Percentiles rank a stretch among this genome's conserved stretches.
Conservation (phyloP, 2,329 filamentous ascomycete species). For the Didymellaceae sp. region DNA sequence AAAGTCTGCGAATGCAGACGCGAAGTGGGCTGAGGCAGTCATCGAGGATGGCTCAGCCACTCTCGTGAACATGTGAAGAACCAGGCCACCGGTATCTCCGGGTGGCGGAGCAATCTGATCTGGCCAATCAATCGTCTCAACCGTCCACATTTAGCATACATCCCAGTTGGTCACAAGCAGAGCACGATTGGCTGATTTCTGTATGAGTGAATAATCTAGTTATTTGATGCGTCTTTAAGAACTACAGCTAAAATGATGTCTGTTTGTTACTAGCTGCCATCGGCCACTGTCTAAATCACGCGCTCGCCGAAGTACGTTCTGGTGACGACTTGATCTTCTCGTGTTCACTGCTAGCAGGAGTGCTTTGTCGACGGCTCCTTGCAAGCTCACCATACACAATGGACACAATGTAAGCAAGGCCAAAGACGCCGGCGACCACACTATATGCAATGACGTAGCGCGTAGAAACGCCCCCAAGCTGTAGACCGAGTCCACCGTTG, state of each 20-base stretch:
- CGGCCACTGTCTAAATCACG: background rate
- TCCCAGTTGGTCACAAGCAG: too few species aligned
- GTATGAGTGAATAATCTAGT: too few species aligned
- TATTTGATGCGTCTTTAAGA: background rate
- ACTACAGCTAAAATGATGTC: background rate
- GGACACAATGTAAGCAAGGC: conserved; percentile 15
- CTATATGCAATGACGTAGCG: conserved; percentile 52
- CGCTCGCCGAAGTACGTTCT: conserved; percentile 1
- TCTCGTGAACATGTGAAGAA: conserved; percentile 22
- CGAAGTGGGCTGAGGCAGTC: conserved; percentile 28
- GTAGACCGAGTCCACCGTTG: conserved; percentile 61
- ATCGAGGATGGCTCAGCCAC: conserved; percentile 31
- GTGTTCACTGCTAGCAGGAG: conserved; percentile 2
- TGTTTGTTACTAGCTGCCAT: background rate
- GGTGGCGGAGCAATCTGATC: conserved; percentile 27
- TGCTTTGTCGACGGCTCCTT: conserved; percentile 3
- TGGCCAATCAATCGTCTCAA: conserved; percentile 9
- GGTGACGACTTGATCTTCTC: conserved; percentile 10
- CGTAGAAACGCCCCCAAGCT: conserved; percentile 30
- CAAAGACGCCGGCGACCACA: conserved; percentile 56
- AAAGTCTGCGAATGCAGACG: background rate
- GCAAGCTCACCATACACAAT: conserved; percentile 8
- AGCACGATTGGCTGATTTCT: too few species aligned
- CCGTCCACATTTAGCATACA: too few species aligned
- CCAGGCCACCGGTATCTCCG: conserved; percentile 27